A percentile compares a stretch with the other conserved stretches of the same genome.
These are phyloP conservation scores for Chlorella sp. DNA, from an alignment of 139 green algal genomes.

Conservation along the genomic window DNA sequence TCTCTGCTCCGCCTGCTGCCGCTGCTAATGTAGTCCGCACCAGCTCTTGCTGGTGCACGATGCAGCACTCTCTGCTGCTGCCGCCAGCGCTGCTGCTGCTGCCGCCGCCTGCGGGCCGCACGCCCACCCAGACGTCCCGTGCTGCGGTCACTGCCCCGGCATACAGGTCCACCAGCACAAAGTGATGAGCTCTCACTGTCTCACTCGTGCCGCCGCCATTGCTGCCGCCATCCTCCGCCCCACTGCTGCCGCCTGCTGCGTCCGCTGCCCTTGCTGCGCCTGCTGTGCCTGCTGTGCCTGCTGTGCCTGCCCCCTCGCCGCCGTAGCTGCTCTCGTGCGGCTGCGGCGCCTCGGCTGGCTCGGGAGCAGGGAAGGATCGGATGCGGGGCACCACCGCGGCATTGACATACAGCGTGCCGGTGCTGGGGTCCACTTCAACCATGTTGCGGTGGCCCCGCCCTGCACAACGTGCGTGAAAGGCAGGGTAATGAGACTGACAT, in stretches of 20 bases:
- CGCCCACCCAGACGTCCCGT: conserved; percentile 39
- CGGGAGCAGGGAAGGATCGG: neutral
- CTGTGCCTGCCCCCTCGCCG: no score
- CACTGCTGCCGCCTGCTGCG: no score
- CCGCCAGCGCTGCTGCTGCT: neutral
- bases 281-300: neutral
- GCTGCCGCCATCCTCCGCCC: neutral
- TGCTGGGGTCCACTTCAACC: conserved; percentile 52
- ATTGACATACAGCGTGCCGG: conserved; percentile 68
- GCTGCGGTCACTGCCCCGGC: conserved; percentile 15
- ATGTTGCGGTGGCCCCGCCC: conserved; percentile 55
- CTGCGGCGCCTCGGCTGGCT: neutral
- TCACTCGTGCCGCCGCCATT: neutral
- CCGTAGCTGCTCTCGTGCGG: no score
- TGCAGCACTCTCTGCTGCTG: neutral
- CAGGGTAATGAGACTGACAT: no score
- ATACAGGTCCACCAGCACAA: conserved; percentile 37
- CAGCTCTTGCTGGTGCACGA: conserved; percentile 13
- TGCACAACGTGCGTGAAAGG: neutral
- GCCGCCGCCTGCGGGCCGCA: neutral
- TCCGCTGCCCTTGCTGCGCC: neutral
- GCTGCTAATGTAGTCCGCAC: neutral
- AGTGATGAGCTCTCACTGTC: conserved; percentile 27
- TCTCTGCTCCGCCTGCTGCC: neutral
- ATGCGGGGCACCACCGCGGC: conserved; percentile 72